Evolutionary conservation across 2,329 filamentous ascomycete genomes (phyloP).

Genomic region (Alternaria tenuissima): DNA sequence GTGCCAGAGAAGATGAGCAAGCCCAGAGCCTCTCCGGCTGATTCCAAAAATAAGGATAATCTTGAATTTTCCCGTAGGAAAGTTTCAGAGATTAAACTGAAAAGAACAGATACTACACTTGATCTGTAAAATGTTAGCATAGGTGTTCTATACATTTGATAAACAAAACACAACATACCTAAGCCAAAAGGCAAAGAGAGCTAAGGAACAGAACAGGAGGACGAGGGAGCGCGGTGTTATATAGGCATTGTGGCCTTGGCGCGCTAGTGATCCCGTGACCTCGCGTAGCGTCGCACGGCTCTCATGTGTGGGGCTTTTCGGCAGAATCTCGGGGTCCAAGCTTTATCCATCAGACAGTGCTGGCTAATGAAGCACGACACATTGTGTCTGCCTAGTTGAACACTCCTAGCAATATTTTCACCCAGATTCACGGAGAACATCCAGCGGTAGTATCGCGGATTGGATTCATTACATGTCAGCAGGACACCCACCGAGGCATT

Average conservation of each 20-base stretch:
- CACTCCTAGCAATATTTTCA: too few species aligned
- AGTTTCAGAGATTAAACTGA: constrained; percentile 21
- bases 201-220: not conserved
- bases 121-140: too few species aligned
- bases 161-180: too few species aligned
- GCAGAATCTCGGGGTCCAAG: not conserved
- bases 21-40: constrained; percentile 22
- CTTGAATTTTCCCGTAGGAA: constrained; percentile 17
- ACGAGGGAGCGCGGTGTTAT: not conserved
- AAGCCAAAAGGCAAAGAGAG: constrained; percentile 17
- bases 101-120: constrained; percentile 15
- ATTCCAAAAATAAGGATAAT: constrained; percentile 32
- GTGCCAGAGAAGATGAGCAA: constrained; percentile 29
- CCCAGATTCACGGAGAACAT: not conserved
- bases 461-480: accelerated
- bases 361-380: not conserved
- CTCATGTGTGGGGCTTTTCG: not conserved
- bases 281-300: not conserved
- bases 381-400: not conserved
- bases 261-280: not conserved
- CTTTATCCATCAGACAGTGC: not conserved
- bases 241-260: not conserved
- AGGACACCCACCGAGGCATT: not conserved
- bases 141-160: too few species aligned
- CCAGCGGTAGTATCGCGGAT: not conserved